Base-by-base conservation (phyloP, 1,139 yeast species). In the Lodderomyces pseudojiufengensis region DNA sequence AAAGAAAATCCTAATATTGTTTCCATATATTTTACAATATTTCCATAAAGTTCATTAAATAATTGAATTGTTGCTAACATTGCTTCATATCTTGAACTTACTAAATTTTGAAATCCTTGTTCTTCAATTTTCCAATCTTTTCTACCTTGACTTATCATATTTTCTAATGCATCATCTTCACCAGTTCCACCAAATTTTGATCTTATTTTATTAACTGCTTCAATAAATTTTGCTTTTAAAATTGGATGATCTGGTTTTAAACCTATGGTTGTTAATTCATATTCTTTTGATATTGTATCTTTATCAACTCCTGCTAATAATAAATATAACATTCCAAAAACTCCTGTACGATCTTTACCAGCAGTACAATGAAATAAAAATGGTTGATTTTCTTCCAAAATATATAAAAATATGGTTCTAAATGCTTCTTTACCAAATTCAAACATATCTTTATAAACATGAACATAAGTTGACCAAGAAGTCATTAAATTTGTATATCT, bases 321-420 rank as follows among this genome's bases (percentile, higher is more conserved):
- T 31, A 86, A 63, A 3, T 85, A 62, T 38, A 86, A 57, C 78
- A 86, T 84, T 3, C 80, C 74, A 44, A 84, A 55, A 10, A 85
- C 66, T 0, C 95, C 95, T 0, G 95, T 86, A 33, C 95, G 70
- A 54, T 87, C 95, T 54, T 85, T 86, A 2, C 95, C 95, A 1
- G 94, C 94, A 2, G 90, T 78, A 56, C 95, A 86, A 52, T 84
- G 94, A 54, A 80, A 76, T 5, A 83, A 60, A 43, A 84, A 63
- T 2, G 78, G 76, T 16, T 43, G 44, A 27, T 52, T 50, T 11
- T 65, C 64, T 43, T 81, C 84, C 31, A 79, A 63, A 29, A 86
- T 63, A 48, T 63, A 73, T 33, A 61, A 57, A 46, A 82, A 77
- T 23, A 83, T 65, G 2, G 54, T 51, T 35, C 58, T 65, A 49